Percentiles rank a stretch among this genome's conserved stretches.
phyloP scores from a whole-genome alignment of 495 filamentous ascomycete genomes.

The Daldinia bambusicola region DNA sequence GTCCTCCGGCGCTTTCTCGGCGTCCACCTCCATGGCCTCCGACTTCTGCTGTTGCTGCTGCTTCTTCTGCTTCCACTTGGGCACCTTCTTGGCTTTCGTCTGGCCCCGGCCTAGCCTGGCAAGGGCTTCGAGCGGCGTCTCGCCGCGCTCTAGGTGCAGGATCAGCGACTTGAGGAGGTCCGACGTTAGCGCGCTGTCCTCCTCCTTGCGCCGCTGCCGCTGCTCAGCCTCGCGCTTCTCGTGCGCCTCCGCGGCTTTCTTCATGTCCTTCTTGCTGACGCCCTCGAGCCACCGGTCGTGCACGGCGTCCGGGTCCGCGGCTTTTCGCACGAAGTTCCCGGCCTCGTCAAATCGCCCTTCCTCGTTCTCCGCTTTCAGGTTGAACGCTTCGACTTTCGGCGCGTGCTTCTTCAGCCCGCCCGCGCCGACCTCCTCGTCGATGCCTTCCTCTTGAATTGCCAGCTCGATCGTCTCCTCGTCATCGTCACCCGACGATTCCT shows the following conservation, averaged over 20 bases:
- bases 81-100: constrained; percentile 71
- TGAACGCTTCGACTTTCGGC: constrained; percentile 96
- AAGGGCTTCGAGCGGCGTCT: constrained; percentile 90
- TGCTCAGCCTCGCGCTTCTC: constrained; percentile 84
- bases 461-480: constrained; percentile 75
- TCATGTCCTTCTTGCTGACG: constrained; percentile 91
- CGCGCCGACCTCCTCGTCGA: constrained; percentile 89
- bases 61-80: constrained; percentile 69
- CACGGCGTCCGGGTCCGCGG: constrained; percentile 84
- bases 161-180: constrained; percentile 82
- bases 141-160: constrained; percentile 75
- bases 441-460: constrained; percentile 71
- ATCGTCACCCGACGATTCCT: constrained; percentile 55
- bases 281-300: constrained; percentile 95
- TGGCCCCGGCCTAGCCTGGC: constrained; percentile 79
- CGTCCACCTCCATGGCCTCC: constrained; percentile 77
- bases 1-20: constrained; percentile 64
- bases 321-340: constrained; percentile 93
- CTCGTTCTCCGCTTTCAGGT: constrained; percentile 89
- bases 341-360: constrained; percentile 90
- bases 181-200: constrained; percentile 78
- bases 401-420: constrained; percentile 93
- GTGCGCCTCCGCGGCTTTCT: constrained; percentile 84
- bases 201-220: constrained; percentile 70
- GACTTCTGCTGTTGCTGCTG: constrained; percentile 49